phyloP scores from a whole-genome alignment of 169 alveolate species.

The Babesia bigemina region DNA sequence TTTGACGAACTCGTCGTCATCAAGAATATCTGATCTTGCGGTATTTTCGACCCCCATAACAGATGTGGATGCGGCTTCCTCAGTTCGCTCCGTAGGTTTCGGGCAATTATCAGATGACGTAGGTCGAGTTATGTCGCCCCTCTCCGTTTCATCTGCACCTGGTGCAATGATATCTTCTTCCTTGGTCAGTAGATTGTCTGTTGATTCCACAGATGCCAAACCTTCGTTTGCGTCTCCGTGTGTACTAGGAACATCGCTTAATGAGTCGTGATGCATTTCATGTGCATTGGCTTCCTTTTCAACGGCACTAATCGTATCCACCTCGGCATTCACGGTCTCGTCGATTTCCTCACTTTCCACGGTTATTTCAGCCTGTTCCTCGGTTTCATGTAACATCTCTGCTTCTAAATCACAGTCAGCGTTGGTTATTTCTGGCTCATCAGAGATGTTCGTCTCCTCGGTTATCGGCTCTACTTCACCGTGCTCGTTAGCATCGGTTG shows the following conservation, averaged over 20 bases:
- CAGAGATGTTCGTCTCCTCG: not conserved
- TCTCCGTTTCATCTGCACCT: not conserved
- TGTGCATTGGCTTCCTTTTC: no score
- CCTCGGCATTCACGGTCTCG: not conserved
- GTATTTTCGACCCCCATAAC: not conserved
- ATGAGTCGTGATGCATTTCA: no score
- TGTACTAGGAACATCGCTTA: no score
- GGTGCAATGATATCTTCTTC: not conserved
- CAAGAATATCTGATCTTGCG: not conserved
- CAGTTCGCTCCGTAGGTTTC: no score
- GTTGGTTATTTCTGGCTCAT: not conserved
- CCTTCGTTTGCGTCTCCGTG: not conserved
- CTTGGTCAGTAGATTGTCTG: not conserved
- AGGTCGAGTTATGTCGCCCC: no score
- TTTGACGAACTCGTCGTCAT: not conserved
- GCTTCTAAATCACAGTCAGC: not conserved
- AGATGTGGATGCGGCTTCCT: no score
- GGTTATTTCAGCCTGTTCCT: not conserved
- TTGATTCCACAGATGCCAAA: not conserved
- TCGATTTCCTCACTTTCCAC: not conserved
- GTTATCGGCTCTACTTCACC: not conserved
- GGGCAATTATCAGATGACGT: no score
- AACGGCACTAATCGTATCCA: no score
- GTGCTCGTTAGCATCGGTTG: not conserved
- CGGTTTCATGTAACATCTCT: not conserved